Conservation (phyloP, 148 eudicot genomes). For the Camellia japonica region DNA sequence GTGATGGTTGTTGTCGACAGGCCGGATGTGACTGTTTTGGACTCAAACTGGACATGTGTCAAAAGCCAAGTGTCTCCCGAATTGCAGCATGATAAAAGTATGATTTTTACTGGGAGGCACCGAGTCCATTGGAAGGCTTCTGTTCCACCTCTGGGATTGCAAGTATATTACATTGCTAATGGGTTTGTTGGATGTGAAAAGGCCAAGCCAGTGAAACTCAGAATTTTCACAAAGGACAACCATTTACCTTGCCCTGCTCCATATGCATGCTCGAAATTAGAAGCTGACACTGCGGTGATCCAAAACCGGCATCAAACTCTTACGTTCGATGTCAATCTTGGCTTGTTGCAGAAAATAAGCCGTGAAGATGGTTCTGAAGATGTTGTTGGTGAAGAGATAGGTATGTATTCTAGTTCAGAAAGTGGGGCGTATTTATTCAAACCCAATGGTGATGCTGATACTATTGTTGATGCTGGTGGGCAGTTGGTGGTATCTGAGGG, state of each 20-base stretch:
- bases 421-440: conserved; percentile 94
- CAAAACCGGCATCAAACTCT: conserved; percentile 58
- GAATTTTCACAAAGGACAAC: conserved; percentile 39
- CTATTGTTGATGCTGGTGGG: conserved; percentile 55
- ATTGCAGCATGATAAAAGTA: conserved; percentile 58
- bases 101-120: conserved; percentile 73
- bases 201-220: conserved; percentile 66
- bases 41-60: conserved; percentile 95
- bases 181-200: conserved; percentile 77
- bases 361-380: conserved; percentile 47
- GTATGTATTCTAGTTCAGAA: conserved; percentile 74
- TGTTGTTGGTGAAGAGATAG: conserved; percentile 69
- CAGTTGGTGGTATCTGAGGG: conserved; percentile 65
- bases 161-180: conserved; percentile 79
- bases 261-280: conserved; percentile 66
- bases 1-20: conserved; percentile 83
- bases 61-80: conserved; percentile 97
- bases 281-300: conserved; percentile 55
- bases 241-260: conserved; percentile 58
- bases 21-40: conserved; percentile 78
- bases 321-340: conserved; percentile 57
- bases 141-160: conserved; percentile 83
- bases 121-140: conserved; percentile 90
- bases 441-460: conserved; percentile 74
- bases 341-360: conserved; percentile 61